phyloP scores from a whole-genome alignment of 1,284 basidiomycete species.

The Pulveroboletus sp. region DNA sequence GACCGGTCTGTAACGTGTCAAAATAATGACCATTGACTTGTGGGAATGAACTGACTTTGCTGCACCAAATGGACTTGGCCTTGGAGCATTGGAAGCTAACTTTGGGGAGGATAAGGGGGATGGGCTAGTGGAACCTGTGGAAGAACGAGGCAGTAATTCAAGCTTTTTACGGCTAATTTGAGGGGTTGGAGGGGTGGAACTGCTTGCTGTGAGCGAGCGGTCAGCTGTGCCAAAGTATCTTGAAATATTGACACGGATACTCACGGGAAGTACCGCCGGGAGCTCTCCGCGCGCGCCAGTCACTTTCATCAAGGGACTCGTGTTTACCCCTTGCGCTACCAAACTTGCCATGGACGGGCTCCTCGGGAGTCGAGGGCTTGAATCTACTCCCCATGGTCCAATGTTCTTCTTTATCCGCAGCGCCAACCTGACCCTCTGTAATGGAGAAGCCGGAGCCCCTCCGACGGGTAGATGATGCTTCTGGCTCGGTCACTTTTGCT shows the following conservation, averaged over 20 bases:
- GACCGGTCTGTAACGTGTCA: constrained; percentile 63
- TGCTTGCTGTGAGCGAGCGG: constrained; percentile 49
- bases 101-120: constrained; percentile 78
- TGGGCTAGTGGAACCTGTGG: constrained; percentile 57
- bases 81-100: constrained; percentile 48
- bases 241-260: constrained; percentile 20
- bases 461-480: constrained; percentile 49
- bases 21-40: constrained; percentile 3
- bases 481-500: constrained; percentile 48
- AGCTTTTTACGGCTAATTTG: constrained; percentile 77
- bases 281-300: constrained; percentile 58
- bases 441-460: constrained; percentile 57
- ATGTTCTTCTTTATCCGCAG: constrained; percentile 74
- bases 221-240: constrained; percentile 9
- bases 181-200: constrained; percentile 78
- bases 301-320: constrained; percentile 59
- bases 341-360: constrained; percentile 48
- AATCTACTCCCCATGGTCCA: constrained; percentile 77
- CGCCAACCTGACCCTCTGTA: constrained; percentile 49
- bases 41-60: constrained; percentile 59
- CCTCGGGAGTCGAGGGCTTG: constrained; percentile 50
- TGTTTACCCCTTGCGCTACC: constrained; percentile 50
- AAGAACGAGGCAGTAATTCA: constrained; percentile 78
- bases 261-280: constrained; percentile 63
- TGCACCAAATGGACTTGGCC: constrained; percentile 81